Base-by-base conservation (phyloP, 1,139 yeast genomes). In the Yamadazyma jaroonii region DNA sequence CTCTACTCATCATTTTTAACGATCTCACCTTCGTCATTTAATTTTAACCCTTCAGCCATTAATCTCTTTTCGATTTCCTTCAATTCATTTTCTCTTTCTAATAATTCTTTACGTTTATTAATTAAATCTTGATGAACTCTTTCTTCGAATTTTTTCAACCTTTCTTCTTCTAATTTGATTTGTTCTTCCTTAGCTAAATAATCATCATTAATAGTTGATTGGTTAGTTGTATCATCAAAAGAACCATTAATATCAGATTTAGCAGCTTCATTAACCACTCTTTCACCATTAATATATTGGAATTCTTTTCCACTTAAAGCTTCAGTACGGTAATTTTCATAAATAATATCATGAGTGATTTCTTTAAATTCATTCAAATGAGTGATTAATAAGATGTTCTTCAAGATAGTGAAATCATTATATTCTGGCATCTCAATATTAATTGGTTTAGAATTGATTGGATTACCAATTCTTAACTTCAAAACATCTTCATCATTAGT, bases 71-170 rank as follows among this genome's bases (percentile, higher is more conserved):
- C 96, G 50, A 87, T 83, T 45, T 84, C 90, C 51, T 78, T 79
- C 55, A 92, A 75, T 58, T 92, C 97, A 50, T 82, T 79, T 62
- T 92, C 98, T 56, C 97, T 79, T 40, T 88, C 89, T 52, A 84
- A 72, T 47, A 92, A 74, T 60, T 88, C 96, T 53, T 83, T 81
- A 49, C 95, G 77, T 72, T 89, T 89, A 56, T 79, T 79, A 53
- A 85, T 72, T 61, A 92, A 74, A 59, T 90, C 97, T 54, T 84
- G 85, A 60, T 88, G 96, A 17, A 92, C 96, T 49, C 96, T 74
- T 57, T 83, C 87, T 61, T 84, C 94, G 54, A 83, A 84, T 38
- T 85, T 86, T 55, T 71, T 79, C 53, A 84, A 69, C 58, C 92
- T 75, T 59, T 84, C 92, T 61, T 84, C 92, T 58, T 84, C 94